A percentile compares a stretch with the other conserved stretches of the same genome.
phyloP scores from a whole-genome alignment of 1,284 basidiomycete species.

The Chalciporus sp. region DNA sequence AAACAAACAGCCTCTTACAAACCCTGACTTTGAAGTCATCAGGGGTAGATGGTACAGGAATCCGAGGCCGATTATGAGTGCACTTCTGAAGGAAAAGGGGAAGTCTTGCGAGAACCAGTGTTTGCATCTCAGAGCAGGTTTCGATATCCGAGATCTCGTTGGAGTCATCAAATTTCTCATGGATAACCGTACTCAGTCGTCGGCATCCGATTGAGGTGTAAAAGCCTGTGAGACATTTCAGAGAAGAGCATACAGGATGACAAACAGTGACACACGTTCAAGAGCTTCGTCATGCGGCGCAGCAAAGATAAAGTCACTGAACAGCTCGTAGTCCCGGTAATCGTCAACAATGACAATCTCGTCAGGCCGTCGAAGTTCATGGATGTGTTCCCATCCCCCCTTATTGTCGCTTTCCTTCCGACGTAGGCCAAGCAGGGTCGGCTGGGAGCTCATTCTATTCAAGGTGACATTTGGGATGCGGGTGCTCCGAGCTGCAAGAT shows the following conservation, averaged over 20 bases:
- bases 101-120: conserved; percentile 1
- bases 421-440: conserved; percentile 1
- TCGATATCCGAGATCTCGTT: background rate
- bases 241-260: background rate
- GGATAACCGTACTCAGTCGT: background rate
- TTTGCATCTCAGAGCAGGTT: background rate
- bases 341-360: conserved; percentile 15
- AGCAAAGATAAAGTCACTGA: conserved; percentile 4
- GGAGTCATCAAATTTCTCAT: background rate
- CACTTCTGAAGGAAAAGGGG: conserved; percentile 4
- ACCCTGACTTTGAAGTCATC: conserved; percentile 4
- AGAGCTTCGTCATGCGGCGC: conserved; percentile 11
- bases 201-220: conserved; percentile 2
- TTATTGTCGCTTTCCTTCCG: background rate
- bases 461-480: conserved; percentile 1
- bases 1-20: conserved; percentile 2
- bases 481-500: background rate
- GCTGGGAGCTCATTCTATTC: background rate
- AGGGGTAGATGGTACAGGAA: background rate
- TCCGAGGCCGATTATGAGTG: background rate
- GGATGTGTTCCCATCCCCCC: background rate
- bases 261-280: conserved; percentile 1
- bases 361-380: background rate
- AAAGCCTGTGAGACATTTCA: background rate
- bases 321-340: conserved; percentile 1